Evolutionary conservation across 371 early-diverging fungal species (phyloP).

Genomic region (Mucor piriformis): DNA sequence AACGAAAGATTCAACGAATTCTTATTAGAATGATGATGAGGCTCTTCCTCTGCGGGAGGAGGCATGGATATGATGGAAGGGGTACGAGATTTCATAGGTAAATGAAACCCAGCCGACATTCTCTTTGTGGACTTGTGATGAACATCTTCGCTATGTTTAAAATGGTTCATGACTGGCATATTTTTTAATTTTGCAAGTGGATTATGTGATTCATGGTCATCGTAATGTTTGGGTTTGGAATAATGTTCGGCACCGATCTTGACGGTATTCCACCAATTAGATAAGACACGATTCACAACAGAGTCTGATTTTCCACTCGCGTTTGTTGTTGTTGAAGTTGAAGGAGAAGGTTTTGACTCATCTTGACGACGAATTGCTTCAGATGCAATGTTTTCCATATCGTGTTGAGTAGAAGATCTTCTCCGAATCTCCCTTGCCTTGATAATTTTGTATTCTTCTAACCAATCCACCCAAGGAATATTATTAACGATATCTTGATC

Average conservation of each 20-base stretch:
- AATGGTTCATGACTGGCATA: no score
- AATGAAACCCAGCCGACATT: no score
- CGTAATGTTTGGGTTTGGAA: constrained; percentile 10
- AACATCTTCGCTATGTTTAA: no score
- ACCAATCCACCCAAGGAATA: constrained; percentile 57
- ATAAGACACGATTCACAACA: constrained; percentile 16
- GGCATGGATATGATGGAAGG: background rate
- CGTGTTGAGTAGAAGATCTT: constrained; percentile 25
- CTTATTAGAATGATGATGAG: background rate
- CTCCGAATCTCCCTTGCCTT: constrained; percentile 33
- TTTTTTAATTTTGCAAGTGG: background rate
- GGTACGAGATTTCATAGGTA: background rate
- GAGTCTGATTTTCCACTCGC: background rate
- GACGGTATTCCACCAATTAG: constrained; percentile 35
- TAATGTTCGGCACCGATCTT: constrained; percentile 30
- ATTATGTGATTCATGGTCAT: background rate
- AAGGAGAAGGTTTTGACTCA: background rate
- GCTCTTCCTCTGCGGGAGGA: background rate
- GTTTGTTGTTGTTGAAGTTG: background rate
- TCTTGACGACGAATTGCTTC: background rate
- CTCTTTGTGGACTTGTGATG: no score
- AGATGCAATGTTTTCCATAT: background rate
- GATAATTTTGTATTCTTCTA: constrained; percentile 53
- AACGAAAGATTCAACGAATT: constrained; percentile 11
- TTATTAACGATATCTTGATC: constrained; percentile 24